Evolutionary conservation across 2,329 filamentous ascomycete species (phyloP).

Genomic region (Coniochaeta sp.): DNA sequence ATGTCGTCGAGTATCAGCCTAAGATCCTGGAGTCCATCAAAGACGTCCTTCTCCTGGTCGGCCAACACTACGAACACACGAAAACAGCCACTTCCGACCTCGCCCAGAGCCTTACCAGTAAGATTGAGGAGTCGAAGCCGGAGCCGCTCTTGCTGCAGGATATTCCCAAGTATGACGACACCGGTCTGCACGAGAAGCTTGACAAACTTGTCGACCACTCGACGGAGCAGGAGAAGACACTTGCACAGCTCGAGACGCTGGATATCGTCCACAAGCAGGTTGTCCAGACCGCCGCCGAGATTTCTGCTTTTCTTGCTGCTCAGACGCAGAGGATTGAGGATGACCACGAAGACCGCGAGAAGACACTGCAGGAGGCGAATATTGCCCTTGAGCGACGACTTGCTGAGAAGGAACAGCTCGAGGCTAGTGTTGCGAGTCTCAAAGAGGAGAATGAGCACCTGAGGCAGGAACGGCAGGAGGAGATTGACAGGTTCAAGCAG

Average conservation of each 20-base stretch:
- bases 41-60: slow-evolving; percentile 76
- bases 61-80: slow-evolving; percentile 82
- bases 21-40: slow-evolving; percentile 81
- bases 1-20: slow-evolving; percentile 77
- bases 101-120: slow-evolving; percentile 39
- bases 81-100: slow-evolving; percentile 51
- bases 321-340: slow-evolving; percentile 71
- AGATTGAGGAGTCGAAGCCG: slow-evolving; percentile 55
- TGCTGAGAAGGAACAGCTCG: slow-evolving; percentile 45
- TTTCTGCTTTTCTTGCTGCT: slow-evolving; percentile 71
- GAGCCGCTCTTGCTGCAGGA: slow-evolving; percentile 51
- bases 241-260: slow-evolving; percentile 71
- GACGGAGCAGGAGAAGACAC: slow-evolving; percentile 59
- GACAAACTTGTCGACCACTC: slow-evolving; percentile 56
- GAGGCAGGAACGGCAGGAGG: slow-evolving; percentile 9
- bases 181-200: slow-evolving; percentile 51
- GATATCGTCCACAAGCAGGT: slow-evolving; percentile 88
- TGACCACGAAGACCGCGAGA: slow-evolving; percentile 72
- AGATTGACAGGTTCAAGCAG: slow-evolving; percentile 9
- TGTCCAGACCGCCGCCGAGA: slow-evolving; percentile 72
- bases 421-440: slow-evolving; percentile 43
- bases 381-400: slow-evolving; percentile 65
- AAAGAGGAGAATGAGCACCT: slow-evolving; percentile 28
- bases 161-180: slow-evolving; percentile 60
- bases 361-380: slow-evolving; percentile 71